Percentiles rank a stretch among this genome's conserved stretches.
Evolutionary conservation across 2,329 filamentous ascomycete species (phyloP).

Genomic region (Aspergillus calidoustus): DNA sequence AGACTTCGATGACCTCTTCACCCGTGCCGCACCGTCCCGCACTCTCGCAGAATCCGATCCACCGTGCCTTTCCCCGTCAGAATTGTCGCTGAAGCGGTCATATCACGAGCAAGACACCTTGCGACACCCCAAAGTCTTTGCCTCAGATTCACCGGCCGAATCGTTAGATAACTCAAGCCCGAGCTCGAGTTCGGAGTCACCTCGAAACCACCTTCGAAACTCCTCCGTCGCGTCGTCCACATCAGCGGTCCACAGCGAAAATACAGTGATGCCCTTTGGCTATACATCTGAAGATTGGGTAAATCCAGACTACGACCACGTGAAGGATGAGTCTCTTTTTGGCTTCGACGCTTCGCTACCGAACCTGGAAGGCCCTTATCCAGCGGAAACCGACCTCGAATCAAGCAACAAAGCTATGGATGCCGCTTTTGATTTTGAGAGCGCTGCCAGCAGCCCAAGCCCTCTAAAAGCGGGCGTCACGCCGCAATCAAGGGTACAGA

Average conservation of each 20-base stretch:
- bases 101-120: slow-evolving; percentile 39
- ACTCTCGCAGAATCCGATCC: slow-evolving; percentile 34
- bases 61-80: slow-evolving; percentile 36
- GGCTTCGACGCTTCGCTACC: slow-evolving; percentile 42
- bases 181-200: slow-evolving; percentile 50
- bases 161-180: slow-evolving; percentile 50
- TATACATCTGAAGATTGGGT: slow-evolving; percentile 45
- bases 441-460: slow-evolving; percentile 52
- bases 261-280: slow-evolving; percentile 38
- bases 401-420: slow-evolving; percentile 54
- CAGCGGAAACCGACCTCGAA: slow-evolving; percentile 46
- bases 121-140: slow-evolving; percentile 37
- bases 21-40: slow-evolving; percentile 37
- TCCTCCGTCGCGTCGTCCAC: slow-evolving; percentile 46
- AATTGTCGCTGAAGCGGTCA: slow-evolving; percentile 33
- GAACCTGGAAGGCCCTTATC: slow-evolving; percentile 38
- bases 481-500: slow-evolving; percentile 29
- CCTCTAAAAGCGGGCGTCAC: slow-evolving; percentile 40
- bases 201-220: slow-evolving; percentile 46
- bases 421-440: slow-evolving; percentile 54
- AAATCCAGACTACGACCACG: slow-evolving; percentile 39
- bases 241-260: slow-evolving; percentile 45
- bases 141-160: slow-evolving; percentile 49
- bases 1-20: slow-evolving; percentile 50
- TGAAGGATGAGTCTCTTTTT: slow-evolving; percentile 47